Conservation (phyloP, 2,329 filamentous ascomycete genomes). For the Triangularia verruculosa region DNA sequence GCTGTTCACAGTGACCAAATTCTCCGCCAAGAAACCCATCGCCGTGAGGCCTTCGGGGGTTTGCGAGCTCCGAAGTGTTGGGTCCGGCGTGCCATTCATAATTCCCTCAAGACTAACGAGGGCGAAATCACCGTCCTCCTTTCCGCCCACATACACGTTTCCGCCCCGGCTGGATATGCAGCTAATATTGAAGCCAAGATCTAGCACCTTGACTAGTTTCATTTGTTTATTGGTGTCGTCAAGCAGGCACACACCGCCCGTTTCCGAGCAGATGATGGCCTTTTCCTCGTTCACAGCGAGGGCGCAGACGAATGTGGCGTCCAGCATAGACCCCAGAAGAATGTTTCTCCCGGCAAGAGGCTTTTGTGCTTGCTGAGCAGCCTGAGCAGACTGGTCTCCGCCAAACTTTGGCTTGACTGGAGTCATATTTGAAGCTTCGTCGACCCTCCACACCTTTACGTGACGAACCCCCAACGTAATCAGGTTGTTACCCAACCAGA, state of each 20-base stretch:
- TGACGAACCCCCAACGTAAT: constrained; percentile 88
- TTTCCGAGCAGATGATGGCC: constrained; percentile 81
- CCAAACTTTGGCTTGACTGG: constrained; percentile 61
- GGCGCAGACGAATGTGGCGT: constrained; percentile 80
- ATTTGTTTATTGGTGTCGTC: constrained; percentile 73
- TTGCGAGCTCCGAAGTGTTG: constrained; percentile 38
- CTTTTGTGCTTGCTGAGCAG: constrained; percentile 50
- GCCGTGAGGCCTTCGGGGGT: constrained; percentile 54
- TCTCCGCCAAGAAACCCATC: constrained; percentile 64
- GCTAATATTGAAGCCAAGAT: constrained; percentile 64
- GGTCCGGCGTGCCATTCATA: constrained; percentile 40
- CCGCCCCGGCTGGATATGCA: constrained; percentile 62
- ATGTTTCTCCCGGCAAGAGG: constrained; percentile 85
- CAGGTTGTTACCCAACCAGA: constrained; percentile 82
- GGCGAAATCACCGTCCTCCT: constrained; percentile 55
- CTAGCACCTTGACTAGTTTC: constrained; percentile 64
- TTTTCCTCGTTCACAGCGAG: constrained; percentile 68
- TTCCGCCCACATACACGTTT: constrained; percentile 66
- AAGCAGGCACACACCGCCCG: constrained; percentile 83
- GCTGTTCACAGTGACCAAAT: constrained; percentile 72
- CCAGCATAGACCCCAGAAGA: constrained; percentile 74
- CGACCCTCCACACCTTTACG: constrained; percentile 88
- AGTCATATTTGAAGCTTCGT: constrained; percentile 58
- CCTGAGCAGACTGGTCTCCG: constrained; percentile 37
- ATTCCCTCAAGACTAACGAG: constrained; percentile 51